Evolutionary conservation across 495 filamentous ascomycete genomes (phyloP).

Genomic region (Penicillium arizonense): DNA sequence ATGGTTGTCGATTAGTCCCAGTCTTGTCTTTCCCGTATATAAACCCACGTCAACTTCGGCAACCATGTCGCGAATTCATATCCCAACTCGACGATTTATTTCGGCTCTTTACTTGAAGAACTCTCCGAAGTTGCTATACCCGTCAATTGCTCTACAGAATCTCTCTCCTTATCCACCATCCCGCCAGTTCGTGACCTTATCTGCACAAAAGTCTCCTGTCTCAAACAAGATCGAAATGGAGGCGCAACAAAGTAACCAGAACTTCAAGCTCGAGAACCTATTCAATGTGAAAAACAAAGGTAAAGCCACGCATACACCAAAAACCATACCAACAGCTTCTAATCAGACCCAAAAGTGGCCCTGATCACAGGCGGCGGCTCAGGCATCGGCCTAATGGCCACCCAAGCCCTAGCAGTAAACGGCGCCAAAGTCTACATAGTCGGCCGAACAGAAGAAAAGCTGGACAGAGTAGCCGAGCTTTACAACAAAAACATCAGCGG

Average conservation of each 20-base stretch:
- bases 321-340: background rate
- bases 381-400: constrained; percentile 52
- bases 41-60: background rate
- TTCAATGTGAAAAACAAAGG: constrained; percentile 57
- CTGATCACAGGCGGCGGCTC: constrained; percentile 56
- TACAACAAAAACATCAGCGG: constrained; percentile 47
- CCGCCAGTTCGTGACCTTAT: background rate
- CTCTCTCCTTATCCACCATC: background rate
- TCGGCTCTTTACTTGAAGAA: background rate
- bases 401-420: constrained; percentile 60
- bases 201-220: background rate
- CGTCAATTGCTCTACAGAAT: background rate
- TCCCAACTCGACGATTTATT: background rate
- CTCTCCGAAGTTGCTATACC: background rate
- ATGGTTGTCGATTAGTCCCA: background rate
- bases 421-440: constrained; percentile 61
- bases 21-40: background rate
- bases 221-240: constrained; percentile 14
- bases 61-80: background rate
- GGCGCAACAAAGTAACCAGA: constrained; percentile 40
- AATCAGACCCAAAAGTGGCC: constrained; percentile 37
- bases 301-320: background rate
- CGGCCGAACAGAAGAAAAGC: constrained; percentile 55
- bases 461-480: constrained; percentile 48
- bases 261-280: constrained; percentile 47